Base-by-base conservation (phyloP, 805 yeast species). In the Barnettozyma populi region DNA sequence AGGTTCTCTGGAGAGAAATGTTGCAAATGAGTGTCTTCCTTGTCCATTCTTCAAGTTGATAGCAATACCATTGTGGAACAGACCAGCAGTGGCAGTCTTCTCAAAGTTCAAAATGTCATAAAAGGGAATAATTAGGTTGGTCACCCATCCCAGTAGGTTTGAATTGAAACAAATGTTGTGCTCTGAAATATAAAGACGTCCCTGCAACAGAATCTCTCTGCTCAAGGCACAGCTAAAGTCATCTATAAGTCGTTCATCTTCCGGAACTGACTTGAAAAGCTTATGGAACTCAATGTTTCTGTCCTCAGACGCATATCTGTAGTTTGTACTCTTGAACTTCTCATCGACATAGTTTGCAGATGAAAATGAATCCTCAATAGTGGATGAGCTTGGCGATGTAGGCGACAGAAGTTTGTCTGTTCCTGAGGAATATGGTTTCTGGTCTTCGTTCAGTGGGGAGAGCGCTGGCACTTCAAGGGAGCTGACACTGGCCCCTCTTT, bases 151-250 rank as follows among this genome's bases (percentile, higher is more conserved):
- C 40, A 92, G 68, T 36, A 94, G 71, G 55, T 84, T 85, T 7
- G 97, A 85, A 61, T 89, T 84, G 73, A 94, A 94, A 61, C 97
- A 88, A 4, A 92, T 61, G 58, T 84, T 80, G 45, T 77, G 75
- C 53, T 87, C 90, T 18, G 95, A 79, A 8, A 94, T 74, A 61
- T 87, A 94, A 24, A 94, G 57, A 44, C 95, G 72, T 4, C 99
- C 99, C 60, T 94, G 97, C 9, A 89, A 68, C 29, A 92, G 70
- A 43, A 90, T 87, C 53, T 92, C 98, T 51, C 89, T 73, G 53
- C 90, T 84, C 46, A 92, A 68, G 0, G 97, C 97, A 71, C 98
- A 94, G 24, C 88, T 79, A 58, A 85, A 90, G 57, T 90, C 97
- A 59, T 89, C 97, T 32, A 92, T 63, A 14, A 92, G 68, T 44